Percentiles rank a stretch among this genome's conserved stretches.
phyloP scores from a whole-genome alignment of 345 rosid genomes.

The Citrus medica region DNA sequence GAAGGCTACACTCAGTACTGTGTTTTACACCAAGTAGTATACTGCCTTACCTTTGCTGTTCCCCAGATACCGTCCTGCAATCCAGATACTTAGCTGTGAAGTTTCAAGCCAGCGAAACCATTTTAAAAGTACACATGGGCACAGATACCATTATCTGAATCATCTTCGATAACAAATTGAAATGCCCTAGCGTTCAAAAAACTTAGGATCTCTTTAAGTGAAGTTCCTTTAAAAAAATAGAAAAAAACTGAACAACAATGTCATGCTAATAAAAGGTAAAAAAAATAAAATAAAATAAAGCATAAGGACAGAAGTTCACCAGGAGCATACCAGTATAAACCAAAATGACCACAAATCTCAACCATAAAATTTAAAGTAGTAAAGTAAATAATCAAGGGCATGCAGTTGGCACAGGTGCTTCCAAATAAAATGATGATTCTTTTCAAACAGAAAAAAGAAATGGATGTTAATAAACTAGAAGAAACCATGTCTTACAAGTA shows the following conservation, averaged over 20 bases:
- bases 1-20: background rate
- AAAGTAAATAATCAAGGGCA: background rate
- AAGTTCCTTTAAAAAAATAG: background rate
- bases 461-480: constrained; percentile 1
- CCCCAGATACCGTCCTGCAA: background rate
- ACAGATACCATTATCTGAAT: background rate
- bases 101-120: background rate
- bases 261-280: background rate
- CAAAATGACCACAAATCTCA: background rate
- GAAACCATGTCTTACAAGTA: constrained; percentile 52
- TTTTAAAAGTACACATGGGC: background rate
- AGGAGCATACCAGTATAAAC: background rate
- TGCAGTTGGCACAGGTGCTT: background rate
- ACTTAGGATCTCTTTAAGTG: background rate
- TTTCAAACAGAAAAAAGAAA: background rate
- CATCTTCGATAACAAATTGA: background rate
- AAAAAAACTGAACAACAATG: background rate
- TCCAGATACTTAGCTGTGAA: background rate
- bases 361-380: background rate
- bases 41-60: background rate
- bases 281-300: background rate
- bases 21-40: background rate
- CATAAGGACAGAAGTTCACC: background rate
- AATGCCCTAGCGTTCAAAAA: background rate
- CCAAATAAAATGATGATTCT: constrained; percentile 1